These are phyloP conservation scores for Aspergillus pseudoglaucus DNA, from an alignment of 2,329 filamentous ascomycete genomes.

Conservation along the genomic window DNA sequence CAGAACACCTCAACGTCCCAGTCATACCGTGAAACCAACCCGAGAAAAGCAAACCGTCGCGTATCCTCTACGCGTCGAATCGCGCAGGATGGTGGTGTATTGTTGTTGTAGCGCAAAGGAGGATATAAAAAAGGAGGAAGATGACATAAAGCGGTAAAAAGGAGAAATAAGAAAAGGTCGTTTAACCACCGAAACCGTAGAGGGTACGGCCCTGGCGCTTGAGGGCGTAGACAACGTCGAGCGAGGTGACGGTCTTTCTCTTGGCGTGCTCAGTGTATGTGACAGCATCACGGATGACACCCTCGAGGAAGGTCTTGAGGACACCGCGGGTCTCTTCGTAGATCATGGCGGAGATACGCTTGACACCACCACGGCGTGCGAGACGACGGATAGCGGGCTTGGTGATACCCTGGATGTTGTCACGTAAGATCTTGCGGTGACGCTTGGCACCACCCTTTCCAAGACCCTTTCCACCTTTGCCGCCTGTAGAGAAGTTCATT, in stretches of 20 bases:
- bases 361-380: conserved; percentile 97
- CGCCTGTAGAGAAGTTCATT: conserved; percentile 58
- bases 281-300: conserved; percentile 71
- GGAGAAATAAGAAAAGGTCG: conserved; percentile 20
- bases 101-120: conserved; percentile 8
- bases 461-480: conserved; percentile 95
- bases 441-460: conserved; percentile 98
- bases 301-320: conserved; percentile 76
- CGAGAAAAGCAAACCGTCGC: conserved; percentile 33
- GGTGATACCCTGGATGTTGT: conserved; percentile 99
- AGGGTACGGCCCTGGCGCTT: conserved; percentile 65
- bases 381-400: conserved; percentile 98
- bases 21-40: conserved; percentile 37
- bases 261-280: conserved; percentile 80
- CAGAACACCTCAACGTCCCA: conserved; percentile 41
- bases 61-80: conserved; percentile 26
- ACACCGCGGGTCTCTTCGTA: conserved; percentile 79
- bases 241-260: conserved; percentile 53
- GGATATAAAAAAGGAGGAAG: conserved; percentile 21
- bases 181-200: conserved; percentile 85
- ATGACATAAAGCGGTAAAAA: conserved; percentile 11
- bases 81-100: conserved; percentile 23
- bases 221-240: conserved; percentile 58
- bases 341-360: conserved; percentile 98
- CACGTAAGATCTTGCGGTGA: conserved; percentile 97